phyloP scores from a whole-genome alignment of 2,329 filamentous ascomycete genomes.

The Penicillium verrucosum region DNA sequence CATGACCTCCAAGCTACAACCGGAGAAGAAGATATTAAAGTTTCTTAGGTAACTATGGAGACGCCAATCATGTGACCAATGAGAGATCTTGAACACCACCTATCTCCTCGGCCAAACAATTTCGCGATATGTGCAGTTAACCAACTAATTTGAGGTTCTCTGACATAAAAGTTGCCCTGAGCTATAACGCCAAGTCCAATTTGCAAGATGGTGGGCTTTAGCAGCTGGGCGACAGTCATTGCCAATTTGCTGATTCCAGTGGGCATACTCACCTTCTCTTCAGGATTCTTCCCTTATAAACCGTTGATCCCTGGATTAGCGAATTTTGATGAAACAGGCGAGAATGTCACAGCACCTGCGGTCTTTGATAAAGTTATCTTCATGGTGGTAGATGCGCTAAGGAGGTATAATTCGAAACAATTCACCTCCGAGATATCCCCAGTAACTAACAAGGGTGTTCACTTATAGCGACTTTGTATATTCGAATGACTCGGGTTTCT shows the following conservation, averaged over 20 bases:
- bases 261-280: constrained; percentile 73
- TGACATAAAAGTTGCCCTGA: background rate
- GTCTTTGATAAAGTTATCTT: constrained; percentile 89
- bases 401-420: constrained; percentile 59
- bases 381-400: constrained; percentile 94
- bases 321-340: constrained; percentile 53
- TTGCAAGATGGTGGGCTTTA: constrained; percentile 21
- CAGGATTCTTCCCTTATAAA: constrained; percentile 97
- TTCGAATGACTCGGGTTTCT: constrained; percentile 72
- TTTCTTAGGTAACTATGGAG: no score
- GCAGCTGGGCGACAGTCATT: constrained; percentile 50
- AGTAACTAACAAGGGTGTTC: background rate
- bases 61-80: no score
- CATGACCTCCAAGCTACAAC: no score
- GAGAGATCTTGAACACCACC: no score
- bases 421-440: background rate
- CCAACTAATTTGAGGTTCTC: background rate
- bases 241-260: constrained; percentile 76
- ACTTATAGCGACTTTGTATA: constrained; percentile 85
- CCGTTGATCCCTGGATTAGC: constrained; percentile 85
- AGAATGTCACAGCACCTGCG: constrained; percentile 52
- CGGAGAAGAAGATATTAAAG: no score
- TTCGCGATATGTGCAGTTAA: background rate
- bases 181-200: background rate
- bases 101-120: no score